Evolutionary conservation across 306 rosid species (phyloP).

Genomic region (Sicyos baderoa): DNA sequence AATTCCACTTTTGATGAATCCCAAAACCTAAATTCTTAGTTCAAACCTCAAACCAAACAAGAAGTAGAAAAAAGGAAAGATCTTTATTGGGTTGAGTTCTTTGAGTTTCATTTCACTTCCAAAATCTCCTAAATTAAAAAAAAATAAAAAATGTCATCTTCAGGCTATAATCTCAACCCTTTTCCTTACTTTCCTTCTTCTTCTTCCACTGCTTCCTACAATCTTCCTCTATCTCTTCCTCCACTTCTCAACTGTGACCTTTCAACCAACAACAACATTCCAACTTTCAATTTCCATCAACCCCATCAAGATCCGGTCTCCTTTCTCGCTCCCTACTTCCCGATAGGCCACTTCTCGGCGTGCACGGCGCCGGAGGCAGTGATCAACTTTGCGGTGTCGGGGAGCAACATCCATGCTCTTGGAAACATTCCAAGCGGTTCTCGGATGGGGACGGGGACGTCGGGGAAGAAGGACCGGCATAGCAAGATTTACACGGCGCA

Average conservation of each 20-base stretch:
- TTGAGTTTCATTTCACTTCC: constrained; percentile 24
- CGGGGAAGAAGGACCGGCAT: constrained; percentile 63
- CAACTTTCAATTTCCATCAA: constrained; percentile 9
- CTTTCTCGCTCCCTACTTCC: constrained; percentile 10
- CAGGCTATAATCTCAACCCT: constrained; percentile 20
- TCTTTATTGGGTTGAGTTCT: constrained; percentile 15
- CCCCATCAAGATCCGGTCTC: constrained; percentile 25
- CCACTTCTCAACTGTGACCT: constrained; percentile 7
- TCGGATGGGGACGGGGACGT: constrained; percentile 25
- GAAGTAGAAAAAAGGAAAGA: too few species aligned
- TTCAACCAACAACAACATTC: background rate
- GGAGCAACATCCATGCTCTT: constrained; percentile 4
- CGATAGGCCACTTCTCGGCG: background rate
- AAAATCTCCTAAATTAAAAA: background rate
- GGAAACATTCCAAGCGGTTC: background rate
- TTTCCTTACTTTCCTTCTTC: constrained; percentile 37
- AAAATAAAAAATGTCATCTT: constrained; percentile 42
- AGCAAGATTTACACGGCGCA: constrained; percentile 91
- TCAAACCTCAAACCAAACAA: background rate
- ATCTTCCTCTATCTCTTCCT: constrained; percentile 13
- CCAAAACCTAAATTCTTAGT: background rate
- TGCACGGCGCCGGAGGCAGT: background rate
- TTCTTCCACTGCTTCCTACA: constrained; percentile 26
- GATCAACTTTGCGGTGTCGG: constrained; percentile 3
- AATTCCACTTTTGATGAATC: background rate